Evolutionary conservation across 345 rosid genomes (phyloP), one percentile per base, ranked within the genome.

Genomic region (Salix purpurea): DNA sequence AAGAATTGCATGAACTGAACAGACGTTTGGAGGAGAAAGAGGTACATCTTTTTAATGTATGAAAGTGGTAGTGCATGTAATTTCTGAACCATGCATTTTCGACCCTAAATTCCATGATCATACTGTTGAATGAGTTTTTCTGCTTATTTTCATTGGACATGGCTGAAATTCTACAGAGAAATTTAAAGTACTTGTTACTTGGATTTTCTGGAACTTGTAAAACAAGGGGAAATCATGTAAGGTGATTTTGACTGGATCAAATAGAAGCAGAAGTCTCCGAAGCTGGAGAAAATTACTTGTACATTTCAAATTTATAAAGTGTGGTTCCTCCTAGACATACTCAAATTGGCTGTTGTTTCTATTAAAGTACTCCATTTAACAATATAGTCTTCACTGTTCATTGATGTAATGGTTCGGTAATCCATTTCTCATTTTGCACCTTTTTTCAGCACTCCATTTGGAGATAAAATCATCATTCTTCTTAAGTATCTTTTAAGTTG

Each of bases 1-100:
- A 92, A 80, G 98, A 96, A 87, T 84, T 96, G 84, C 90, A 91
- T 74, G 98, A 96, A 78, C 80, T 96, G 76, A 94, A 96, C 79
- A 86, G 88, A 67, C 95, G 94, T 62, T 80, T 96, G 72, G 98
- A 96, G 84, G 95, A 94, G 85, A 96, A 96, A 83, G 99, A 96
- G 99, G 99, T 96, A 69, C n/a, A 37, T 68, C 44, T 82, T 76
- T 69, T 70, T 76, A 61, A 30, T 69, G 30, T 72, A 23, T 50
- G 10, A 26, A 21, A 39, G 62, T 58, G 74, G 36, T 32, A 46
- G 60, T 60, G 74, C 58, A 30, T 76, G 32, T 46, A 21, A 60
- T 42, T 44, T 28, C 32, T 6, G 26, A 13, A 9, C 26, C 26
- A 26, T 19, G 65, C 14, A 46, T 64, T 12, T 9, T 21, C 13